Evolutionary conservation across 306 rosid genomes (phyloP).

Genomic region (Inga laurina): DNA sequence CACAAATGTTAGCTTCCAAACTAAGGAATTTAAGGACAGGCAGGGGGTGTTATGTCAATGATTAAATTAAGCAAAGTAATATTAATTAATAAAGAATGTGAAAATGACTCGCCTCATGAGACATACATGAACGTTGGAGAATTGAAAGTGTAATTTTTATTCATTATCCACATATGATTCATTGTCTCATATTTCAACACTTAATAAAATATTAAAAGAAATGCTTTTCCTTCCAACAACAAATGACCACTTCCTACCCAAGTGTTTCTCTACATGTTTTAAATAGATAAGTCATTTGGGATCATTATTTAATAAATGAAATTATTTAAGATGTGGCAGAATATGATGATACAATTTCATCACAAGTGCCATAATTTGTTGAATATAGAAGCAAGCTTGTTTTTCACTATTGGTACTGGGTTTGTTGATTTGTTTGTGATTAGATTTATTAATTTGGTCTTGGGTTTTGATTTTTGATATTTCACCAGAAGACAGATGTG

Average conservation of each 20-base stretch:
- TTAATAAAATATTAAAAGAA: neutral
- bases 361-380: neutral
- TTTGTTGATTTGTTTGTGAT: neutral
- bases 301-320: neutral
- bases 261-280: neutral
- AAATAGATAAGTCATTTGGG: neutral
- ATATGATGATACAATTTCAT: neutral
- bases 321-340: neutral
- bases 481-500: neutral
- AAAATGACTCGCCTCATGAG: neutral
- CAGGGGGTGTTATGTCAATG: neutral
- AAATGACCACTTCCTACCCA: neutral
- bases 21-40: neutral
- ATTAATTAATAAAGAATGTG: neutral
- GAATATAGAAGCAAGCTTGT: neutral
- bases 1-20: neutral
- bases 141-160: neutral
- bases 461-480: constrained; percentile 13
- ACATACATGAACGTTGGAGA: neutral
- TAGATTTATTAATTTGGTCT: neutral
- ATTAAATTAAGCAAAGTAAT: neutral
- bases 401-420: neutral
- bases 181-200: neutral
- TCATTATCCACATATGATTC: neutral
- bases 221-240: neutral